Conservation (phyloP, 805 yeast genomes). For the Ascoidea tarda region DNA sequence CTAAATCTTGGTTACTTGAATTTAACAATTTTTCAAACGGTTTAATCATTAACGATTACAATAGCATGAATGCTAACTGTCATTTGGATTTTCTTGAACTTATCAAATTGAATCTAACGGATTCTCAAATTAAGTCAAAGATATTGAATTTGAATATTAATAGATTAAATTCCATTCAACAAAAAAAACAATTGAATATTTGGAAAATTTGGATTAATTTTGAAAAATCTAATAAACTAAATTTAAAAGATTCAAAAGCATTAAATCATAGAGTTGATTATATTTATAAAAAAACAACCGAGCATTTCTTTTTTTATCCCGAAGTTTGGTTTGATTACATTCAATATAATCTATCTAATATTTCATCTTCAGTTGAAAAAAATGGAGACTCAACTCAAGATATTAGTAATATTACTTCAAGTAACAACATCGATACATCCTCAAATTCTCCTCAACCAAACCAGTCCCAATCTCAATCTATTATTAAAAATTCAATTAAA, state of each 20-base stretch:
- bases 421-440: slow-evolving; percentile 7
- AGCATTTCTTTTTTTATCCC: slow-evolving; percentile 47
- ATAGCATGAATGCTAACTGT: slow-evolving; percentile 11
- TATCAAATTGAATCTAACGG: slow-evolving; percentile 13
- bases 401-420: slow-evolving; percentile 13
- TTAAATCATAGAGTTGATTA: slow-evolving; percentile 47
- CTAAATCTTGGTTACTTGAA: slow-evolving; percentile 65
- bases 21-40: slow-evolving; percentile 44
- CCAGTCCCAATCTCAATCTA: slow-evolving; percentile 6
- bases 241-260: slow-evolving; percentile 31
- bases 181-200: slow-evolving; percentile 27
- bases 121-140: slow-evolving; percentile 14
- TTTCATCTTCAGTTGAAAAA: background rate
- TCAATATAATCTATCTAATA: slow-evolving; percentile 17
- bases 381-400: slow-evolving; percentile 12
- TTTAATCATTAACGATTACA: slow-evolving; percentile 23
- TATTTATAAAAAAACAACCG: slow-evolving; percentile 59
- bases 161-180: slow-evolving; percentile 10
- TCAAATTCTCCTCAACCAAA: slow-evolving; percentile 12
- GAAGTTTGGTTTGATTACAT: slow-evolving; percentile 64
- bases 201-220: slow-evolving; percentile 73
- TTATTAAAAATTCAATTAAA: slow-evolving; percentile 17
- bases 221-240: slow-evolving; percentile 62
- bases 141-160: slow-evolving; percentile 8
- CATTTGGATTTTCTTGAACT: background rate